These are phyloP conservation scores for Penium margaritaceum DNA, from an alignment of 139 green algal genomes.

Conservation along the genomic window DNA sequence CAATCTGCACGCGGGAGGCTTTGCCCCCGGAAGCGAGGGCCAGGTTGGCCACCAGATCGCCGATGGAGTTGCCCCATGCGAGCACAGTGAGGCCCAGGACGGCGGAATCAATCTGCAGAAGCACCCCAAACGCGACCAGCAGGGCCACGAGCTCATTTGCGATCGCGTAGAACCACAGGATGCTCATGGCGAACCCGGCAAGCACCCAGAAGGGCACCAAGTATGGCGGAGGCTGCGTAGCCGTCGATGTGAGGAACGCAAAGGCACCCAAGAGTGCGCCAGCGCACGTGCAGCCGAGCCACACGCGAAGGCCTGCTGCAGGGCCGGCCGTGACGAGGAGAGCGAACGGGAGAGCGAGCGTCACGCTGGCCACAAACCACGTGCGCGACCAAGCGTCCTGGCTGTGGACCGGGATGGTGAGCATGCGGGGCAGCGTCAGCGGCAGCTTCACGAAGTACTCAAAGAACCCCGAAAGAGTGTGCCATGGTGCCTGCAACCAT, in stretches of 20 bases:
- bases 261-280: too few species aligned
- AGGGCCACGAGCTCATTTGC: conserved; percentile 50
- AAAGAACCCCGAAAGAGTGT: not conserved
- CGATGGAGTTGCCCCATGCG: conserved; percentile 60
- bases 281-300: too few species aligned
- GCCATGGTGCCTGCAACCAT: too few species aligned
- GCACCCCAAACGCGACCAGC: conserved; percentile 41
- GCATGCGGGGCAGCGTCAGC: conserved; percentile 30
- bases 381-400: conserved; percentile 21
- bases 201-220: conserved; percentile 27
- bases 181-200: conserved; percentile 43
- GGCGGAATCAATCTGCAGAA: conserved; percentile 37
- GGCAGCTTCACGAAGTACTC: conserved; percentile 23
- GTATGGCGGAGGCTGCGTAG: too few species aligned
- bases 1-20: conserved; percentile 40
- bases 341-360: too few species aligned
- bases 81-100: conserved; percentile 54
- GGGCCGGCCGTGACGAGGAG: too few species aligned
- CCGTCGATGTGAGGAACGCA: too few species aligned
- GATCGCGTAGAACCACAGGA: conserved; percentile 51
- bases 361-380: not conserved
- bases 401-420: conserved; percentile 39
- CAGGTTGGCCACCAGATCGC: conserved; percentile 50
- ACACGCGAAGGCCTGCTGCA: too few species aligned
- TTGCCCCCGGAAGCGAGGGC: conserved; percentile 42